phyloP scores from a whole-genome alignment of 2,329 filamentous ascomycete species.

The Aspergillus novofumigatus region DNA sequence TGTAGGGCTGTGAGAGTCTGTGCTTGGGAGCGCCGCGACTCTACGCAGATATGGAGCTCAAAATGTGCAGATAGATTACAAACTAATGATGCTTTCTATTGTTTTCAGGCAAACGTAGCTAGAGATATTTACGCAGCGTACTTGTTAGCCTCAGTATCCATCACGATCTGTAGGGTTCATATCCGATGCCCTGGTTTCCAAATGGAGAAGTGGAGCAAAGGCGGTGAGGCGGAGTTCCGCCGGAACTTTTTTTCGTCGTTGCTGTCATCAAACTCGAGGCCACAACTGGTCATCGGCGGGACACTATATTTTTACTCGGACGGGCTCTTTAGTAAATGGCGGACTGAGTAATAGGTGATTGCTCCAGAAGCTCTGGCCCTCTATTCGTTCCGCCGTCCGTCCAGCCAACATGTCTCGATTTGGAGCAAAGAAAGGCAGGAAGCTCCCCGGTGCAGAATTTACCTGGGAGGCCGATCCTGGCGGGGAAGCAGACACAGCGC shows the following conservation, averaged over 20 bases:
- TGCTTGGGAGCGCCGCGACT: not conserved
- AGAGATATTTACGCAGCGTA: no score
- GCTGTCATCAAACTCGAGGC: not conserved
- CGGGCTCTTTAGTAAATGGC: not conserved
- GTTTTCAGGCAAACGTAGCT: not conserved
- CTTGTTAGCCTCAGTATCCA: not conserved
- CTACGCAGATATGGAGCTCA: not conserved
- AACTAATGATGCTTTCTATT: not conserved
- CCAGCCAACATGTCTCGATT: conserved; percentile 36
- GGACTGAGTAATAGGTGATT: not conserved
- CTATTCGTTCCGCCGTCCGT: not conserved
- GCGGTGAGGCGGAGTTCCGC: conserved; percentile 21
- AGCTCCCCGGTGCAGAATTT: conserved; percentile 40
- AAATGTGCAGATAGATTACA: not conserved
- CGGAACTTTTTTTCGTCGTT: conserved; percentile 20
- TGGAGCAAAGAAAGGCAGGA: conserved; percentile 35
- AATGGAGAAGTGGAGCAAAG: conserved; percentile 4
- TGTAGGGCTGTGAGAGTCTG: conserved; percentile 24
- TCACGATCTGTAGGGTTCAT: conserved; percentile 1
- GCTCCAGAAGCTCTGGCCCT: not conserved
- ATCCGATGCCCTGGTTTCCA: conserved; percentile 11
- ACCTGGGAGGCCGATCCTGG: conserved; percentile 38
- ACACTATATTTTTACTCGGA: not conserved
- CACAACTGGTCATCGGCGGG: not conserved
- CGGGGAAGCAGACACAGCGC: conserved; percentile 41